phyloP scores from a whole-genome alignment of 257 asterid genomes.

The Solanum etuberosum region DNA sequence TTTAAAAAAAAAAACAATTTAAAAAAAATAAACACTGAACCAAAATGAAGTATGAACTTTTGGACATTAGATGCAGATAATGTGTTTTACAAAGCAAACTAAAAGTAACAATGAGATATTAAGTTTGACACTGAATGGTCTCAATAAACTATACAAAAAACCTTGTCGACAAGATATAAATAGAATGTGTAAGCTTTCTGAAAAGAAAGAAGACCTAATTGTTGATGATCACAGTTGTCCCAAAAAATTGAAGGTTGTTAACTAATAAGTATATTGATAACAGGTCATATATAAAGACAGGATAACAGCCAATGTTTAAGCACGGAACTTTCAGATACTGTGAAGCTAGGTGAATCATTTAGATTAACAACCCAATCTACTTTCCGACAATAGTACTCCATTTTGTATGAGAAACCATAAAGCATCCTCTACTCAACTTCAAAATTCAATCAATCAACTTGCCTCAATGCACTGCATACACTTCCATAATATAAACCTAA shows the following conservation, averaged over 20 bases:
- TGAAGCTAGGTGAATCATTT: neutral
- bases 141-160: neutral
- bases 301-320: neutral
- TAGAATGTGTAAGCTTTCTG: neutral
- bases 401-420: neutral
- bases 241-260: neutral
- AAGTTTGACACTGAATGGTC: neutral
- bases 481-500: neutral
- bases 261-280: neutral
- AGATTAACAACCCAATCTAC: neutral
- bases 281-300: neutral
- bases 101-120: neutral
- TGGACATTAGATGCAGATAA: neutral
- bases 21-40: neutral
- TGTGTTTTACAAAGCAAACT: neutral
- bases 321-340: neutral
- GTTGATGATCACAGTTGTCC: neutral
- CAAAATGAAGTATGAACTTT: neutral
- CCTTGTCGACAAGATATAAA: neutral
- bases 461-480: neutral
- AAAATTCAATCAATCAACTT: neutral
- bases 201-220: neutral
- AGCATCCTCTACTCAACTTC: neutral
- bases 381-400: neutral
- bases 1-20: too few species aligned